Evolutionary conservation across 23 red algal genomes (phyloP).

Genomic region (Chondrus crispus): DNA sequence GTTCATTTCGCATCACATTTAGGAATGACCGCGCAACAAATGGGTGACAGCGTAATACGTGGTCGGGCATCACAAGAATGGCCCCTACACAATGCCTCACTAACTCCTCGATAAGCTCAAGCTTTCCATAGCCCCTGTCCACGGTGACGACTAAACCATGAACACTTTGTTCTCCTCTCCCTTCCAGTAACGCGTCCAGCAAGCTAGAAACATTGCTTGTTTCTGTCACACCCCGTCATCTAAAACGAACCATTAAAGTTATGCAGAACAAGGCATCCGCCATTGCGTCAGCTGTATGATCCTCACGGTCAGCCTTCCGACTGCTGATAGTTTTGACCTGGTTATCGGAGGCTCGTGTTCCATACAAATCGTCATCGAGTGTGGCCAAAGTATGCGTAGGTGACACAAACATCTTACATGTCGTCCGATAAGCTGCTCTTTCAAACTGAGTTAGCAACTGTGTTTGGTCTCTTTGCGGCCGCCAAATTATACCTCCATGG

Average conservation of each 20-base stretch:
- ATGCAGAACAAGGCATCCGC: neutral
- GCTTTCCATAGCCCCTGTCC: neutral
- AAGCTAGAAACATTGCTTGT: neutral
- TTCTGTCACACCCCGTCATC: neutral
- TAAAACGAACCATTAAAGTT: neutral
- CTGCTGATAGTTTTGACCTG: neutral
- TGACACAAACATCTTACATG: neutral
- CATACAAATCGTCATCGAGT: neutral
- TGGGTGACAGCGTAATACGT: neutral
- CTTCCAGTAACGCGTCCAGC: neutral
- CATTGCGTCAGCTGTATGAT: neutral
- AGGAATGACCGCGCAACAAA: neutral
- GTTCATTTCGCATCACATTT: neutral
- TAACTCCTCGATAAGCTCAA: neutral
- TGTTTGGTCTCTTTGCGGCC: neutral
- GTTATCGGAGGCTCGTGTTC: neutral
- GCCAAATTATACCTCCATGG: neutral
- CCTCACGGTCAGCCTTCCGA: neutral
- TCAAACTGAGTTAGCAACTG: neutral
- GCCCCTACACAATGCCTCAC: neutral
- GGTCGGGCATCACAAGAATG: neutral
- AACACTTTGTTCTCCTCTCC: neutral
- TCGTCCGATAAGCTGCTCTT: neutral
- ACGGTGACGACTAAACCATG: neutral
- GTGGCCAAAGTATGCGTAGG: neutral